A percentile compares a stretch with the other conserved stretches of the same genome.
Evolutionary conservation across 768 basidiomycete genomes (phyloP).

Genomic region (Kwoniella bestiolae): DNA sequence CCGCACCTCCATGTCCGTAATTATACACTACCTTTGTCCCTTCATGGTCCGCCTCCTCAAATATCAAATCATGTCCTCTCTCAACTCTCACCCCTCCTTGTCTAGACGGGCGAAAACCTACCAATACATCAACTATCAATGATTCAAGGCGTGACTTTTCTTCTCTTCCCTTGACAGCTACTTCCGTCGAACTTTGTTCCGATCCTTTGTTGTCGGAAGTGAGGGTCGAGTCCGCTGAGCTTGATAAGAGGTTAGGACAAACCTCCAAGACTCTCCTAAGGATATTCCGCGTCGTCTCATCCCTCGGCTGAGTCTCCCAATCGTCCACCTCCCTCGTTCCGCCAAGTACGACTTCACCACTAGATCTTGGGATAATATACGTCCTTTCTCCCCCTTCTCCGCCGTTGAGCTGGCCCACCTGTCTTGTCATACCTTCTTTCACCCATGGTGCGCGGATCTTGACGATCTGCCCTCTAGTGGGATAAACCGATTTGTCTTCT

Average conservation of each 20-base stretch:
- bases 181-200: neutral
- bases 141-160: constrained; percentile 11
- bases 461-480: constrained; percentile 56
- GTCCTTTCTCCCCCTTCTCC: constrained; percentile 54
- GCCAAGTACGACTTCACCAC: constrained; percentile 57
- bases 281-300: constrained; percentile 46
- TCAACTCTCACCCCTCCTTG: constrained; percentile 48
- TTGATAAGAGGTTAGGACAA: constrained; percentile 44
- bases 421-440: constrained; percentile 49
- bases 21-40: constrained; percentile 45
- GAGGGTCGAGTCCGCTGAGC: no score
- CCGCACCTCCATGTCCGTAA: constrained; percentile 58
- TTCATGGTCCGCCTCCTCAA: constrained; percentile 10
- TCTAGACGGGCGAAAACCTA: constrained; percentile 54
- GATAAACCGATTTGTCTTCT: constrained; percentile 47
- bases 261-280: constrained; percentile 50
- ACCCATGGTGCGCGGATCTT: constrained; percentile 52
- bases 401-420: constrained; percentile 44
- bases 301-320: constrained; percentile 48
- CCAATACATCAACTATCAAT: constrained; percentile 30
- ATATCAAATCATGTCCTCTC: constrained; percentile 24
- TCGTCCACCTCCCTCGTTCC: constrained; percentile 56
- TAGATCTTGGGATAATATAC: constrained; percentile 56
- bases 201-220: constrained; percentile 14
- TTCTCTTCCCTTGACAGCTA: no score